Base-by-base conservation (phyloP, 148 eudicot genomes). In the Pharnaceum exiguum region DNA sequence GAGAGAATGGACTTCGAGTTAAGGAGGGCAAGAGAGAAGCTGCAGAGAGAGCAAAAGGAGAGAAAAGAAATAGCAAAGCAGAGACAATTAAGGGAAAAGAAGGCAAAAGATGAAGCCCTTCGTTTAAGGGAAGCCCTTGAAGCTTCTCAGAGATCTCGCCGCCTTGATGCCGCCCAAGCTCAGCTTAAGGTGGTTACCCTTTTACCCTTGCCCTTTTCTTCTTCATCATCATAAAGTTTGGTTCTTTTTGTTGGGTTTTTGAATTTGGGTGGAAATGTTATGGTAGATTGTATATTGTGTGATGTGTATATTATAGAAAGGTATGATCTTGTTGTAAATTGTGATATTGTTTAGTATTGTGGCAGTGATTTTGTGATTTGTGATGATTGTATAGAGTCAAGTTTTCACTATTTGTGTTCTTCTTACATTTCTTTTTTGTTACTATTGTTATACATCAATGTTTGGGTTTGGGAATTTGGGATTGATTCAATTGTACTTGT, bases 11-110 rank as follows among this genome's bases (percentile, higher is more conserved):
- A 90, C 78, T 90, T 77, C 38, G 97, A 90, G 69, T 70, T 90
- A 51, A 71, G 97, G 46, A 83, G 86, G 66, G 97, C 95, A 24
- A 77, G 89, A 55, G 86, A 90, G 79, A 90, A 90, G 82, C 71
- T 90, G 32, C 86, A 82, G 73, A 84, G 45, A 36, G 97, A 90
- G 51, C 97, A 90, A 54, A 81, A 29, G 38, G 91, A 90, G 66
- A 74, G 97, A 65, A 86, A 77, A 63, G 78, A 83, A 17, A 73
- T 31, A 53, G 96, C 96, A 0, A 89, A 62, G 48, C 30, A 69
- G 65, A 83, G 72, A 67, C 57, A 79, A 13, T 74, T 75, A 25
- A 71, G 82, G 51, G 97, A 90, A 49, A 90, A 55, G 49, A 84
- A 73, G 53, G 80, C 89, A 37, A 79, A 75, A 56, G 63, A 67